A percentile compares a stretch with the other conserved stretches of the same genome.
Evolutionary conservation across 176 grass and related monocot genomes (phyloP).

Genomic region (Hsuehochloa calcarea): DNA sequence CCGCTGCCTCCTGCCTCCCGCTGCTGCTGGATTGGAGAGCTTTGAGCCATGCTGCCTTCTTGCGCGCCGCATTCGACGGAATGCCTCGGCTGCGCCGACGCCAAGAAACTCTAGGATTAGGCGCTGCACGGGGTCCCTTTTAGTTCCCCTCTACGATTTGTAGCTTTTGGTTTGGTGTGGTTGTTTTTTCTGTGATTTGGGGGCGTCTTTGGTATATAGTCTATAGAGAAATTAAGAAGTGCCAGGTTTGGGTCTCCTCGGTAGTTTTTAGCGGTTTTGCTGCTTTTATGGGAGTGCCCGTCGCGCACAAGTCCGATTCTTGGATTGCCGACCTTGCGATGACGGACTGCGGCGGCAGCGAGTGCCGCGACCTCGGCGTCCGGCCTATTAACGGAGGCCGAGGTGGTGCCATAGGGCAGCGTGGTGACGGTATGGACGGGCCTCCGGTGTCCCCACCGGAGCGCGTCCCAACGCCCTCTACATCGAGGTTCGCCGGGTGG

Average conservation of each 20-base stretch:
- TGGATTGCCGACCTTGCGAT: slow-evolving; percentile 35
- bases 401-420: slow-evolving; percentile 35
- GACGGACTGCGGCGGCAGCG: slow-evolving; percentile 22
- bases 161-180: background rate
- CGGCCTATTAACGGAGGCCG: slow-evolving; percentile 55
- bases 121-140: slow-evolving; percentile 42
- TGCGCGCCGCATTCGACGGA: slow-evolving; percentile 29
- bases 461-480: slow-evolving; percentile 31
- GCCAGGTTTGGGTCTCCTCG: slow-evolving; percentile 24
- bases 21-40: background rate
- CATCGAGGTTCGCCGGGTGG: slow-evolving; percentile 26
- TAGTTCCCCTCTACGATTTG: slow-evolving; percentile 47
- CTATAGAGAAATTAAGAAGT: slow-evolving; percentile 32
- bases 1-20: background rate
- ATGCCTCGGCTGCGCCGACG: slow-evolving; percentile 32
- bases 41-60: slow-evolving; percentile 17
- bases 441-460: slow-evolving; percentile 30
- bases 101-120: slow-evolving; percentile 54
- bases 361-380: slow-evolving; percentile 41
- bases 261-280: slow-evolving; percentile 37
- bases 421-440: background rate
- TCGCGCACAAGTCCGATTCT: slow-evolving; percentile 59
- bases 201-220: slow-evolving; percentile 27
- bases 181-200: slow-evolving; percentile 23
- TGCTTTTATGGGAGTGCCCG: slow-evolving; percentile 69